These are phyloP conservation scores for Coemansia nantahalensis DNA, from an alignment of 192 early-diverging fungal genomes.

Conservation along the genomic window DNA sequence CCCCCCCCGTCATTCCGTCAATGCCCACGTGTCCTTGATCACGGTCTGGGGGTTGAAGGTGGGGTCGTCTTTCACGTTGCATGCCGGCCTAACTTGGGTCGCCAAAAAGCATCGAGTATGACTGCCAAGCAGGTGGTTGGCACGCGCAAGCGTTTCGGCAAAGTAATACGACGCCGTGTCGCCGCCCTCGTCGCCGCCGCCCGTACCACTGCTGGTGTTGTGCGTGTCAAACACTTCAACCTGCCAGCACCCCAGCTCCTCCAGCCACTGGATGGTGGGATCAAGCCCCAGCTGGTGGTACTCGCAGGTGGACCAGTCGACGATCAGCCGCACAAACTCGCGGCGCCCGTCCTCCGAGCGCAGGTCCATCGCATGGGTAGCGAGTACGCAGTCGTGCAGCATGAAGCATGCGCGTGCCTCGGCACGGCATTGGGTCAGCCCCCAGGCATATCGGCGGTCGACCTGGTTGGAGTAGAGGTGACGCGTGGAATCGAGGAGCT, in stretches of 20 bases:
- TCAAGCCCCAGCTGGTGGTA: slow-evolving; percentile 6
- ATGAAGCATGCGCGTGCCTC: slow-evolving; percentile 2
- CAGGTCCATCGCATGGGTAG: background rate
- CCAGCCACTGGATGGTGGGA: background rate
- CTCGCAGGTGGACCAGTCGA: slow-evolving; percentile 13
- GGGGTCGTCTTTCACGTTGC: background rate
- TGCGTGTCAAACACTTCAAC: background rate
- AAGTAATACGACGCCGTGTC: slow-evolving; percentile 2
- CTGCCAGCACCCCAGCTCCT: background rate
- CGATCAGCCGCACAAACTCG: slow-evolving; percentile 4
- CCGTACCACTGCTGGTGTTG: too few relatives aligned
- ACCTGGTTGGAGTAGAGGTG: slow-evolving; percentile 5
- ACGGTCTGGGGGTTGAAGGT: background rate
- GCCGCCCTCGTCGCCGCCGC: too few relatives aligned
- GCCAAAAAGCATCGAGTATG: slow-evolving; percentile 12
- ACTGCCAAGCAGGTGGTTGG: slow-evolving; percentile 16
- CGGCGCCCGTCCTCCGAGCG: background rate
- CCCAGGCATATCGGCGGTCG: slow-evolving; percentile 10
- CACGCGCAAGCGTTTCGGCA: background rate
- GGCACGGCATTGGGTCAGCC: slow-evolving; percentile 1
- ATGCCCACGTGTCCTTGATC: slow-evolving; percentile 7
- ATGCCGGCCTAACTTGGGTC: background rate
- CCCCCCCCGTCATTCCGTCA: too few relatives aligned
- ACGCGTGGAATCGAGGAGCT: slow-evolving; percentile 5
- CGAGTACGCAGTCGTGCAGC: background rate